Base-by-base conservation (phyloP, 2,329 filamentous ascomycete species). In the Onygenales sp. region DNA sequence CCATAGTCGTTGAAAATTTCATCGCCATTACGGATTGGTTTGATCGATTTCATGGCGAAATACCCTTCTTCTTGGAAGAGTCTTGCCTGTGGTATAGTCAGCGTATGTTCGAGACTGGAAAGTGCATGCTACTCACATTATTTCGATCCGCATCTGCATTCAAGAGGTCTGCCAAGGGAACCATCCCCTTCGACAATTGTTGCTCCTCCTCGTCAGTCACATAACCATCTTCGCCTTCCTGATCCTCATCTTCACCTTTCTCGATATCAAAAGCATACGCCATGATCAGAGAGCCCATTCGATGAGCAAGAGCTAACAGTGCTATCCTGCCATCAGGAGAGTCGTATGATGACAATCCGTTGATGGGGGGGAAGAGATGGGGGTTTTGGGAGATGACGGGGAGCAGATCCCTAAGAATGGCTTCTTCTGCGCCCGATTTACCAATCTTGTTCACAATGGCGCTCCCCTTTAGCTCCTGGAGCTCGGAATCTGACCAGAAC, bases 1-100 rank as follows among this genome's bases (percentile, higher is more conserved):
- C 91, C 91, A 60, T 95, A 95, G 70, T 95, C 91, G 66, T 95
- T 95, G 65, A 91, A 81, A 14, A 95, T 81, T 67, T 95, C 87
- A 53, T 88, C 81, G 5, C 87, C 87, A 0, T 80, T 78, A 27
- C 69, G 71, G 62, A 95, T 89, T 1, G 79, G 71, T 43, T 83
- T 81, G 54, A 91, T 75, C 0, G 86, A 77, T 27, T 83, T 86
- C 67, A 93, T 92, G 2, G 84, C 83, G 7, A 95, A 74, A 9
- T 65, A 70, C 45, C 74, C 70, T 53, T 78, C 73, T 58, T 83
- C 79, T 64, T 85, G 81, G 62, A 80, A 82, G 0, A 85, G 74
- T 44, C 80, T 78, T 17, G 82, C 78, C 74, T 77, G 47, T 32
- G 45, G 39, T 37, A 42, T 17, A 37, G 39, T 54, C 31, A 14